Evolutionary conservation across 2,329 filamentous ascomycete species (phyloP).

Genomic region (Phaeosphaeriaceae sp.): DNA sequence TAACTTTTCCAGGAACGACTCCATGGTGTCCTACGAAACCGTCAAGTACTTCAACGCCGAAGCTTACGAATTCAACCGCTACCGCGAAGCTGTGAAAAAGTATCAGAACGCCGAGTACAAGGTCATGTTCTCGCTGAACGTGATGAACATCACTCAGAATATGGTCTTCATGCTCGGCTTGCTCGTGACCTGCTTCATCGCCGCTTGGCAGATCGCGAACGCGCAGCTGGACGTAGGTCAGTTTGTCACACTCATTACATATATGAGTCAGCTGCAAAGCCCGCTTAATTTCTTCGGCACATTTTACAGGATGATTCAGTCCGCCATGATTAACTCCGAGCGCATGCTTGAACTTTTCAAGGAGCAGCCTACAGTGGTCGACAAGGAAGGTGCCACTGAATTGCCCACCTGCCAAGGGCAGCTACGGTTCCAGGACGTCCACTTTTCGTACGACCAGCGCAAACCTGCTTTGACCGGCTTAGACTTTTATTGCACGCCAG

Average conservation of each 20-base stretch:
- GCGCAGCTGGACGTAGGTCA: slow-evolving; percentile 67
- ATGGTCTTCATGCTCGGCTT: slow-evolving; percentile 69
- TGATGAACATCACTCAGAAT: slow-evolving; percentile 68
- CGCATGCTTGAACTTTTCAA: slow-evolving; percentile 95
- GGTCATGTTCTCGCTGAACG: slow-evolving; percentile 63
- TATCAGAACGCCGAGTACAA: slow-evolving; percentile 66
- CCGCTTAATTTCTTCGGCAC: slow-evolving; percentile 83
- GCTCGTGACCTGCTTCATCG: slow-evolving; percentile 72
- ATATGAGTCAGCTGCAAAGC: slow-evolving; percentile 75
- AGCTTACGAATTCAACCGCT: slow-evolving; percentile 64
- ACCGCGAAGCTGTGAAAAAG: slow-evolving; percentile 61
- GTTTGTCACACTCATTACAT: slow-evolving; percentile 74
- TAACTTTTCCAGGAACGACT: slow-evolving; percentile 73
- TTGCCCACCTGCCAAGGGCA: slow-evolving; percentile 77
- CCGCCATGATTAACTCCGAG: slow-evolving; percentile 96
- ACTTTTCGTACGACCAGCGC: slow-evolving; percentile 87
- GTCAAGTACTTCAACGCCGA: slow-evolving; percentile 72
- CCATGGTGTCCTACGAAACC: slow-evolving; percentile 95
- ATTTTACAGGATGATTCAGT: slow-evolving; percentile 95
- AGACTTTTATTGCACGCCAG: slow-evolving; percentile 83
- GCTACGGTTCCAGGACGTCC: slow-evolving; percentile 86
- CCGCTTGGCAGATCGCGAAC: slow-evolving; percentile 73
- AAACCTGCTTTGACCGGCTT: slow-evolving; percentile 85
- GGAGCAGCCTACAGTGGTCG: slow-evolving; percentile 89
- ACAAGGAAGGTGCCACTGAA: slow-evolving; percentile 69